Percentiles rank a stretch among this genome's conserved stretches.
These are phyloP conservation scores for Ammopiptanthus mongolicus DNA, from an alignment of 306 rosid genomes.

Conservation along the genomic window DNA sequence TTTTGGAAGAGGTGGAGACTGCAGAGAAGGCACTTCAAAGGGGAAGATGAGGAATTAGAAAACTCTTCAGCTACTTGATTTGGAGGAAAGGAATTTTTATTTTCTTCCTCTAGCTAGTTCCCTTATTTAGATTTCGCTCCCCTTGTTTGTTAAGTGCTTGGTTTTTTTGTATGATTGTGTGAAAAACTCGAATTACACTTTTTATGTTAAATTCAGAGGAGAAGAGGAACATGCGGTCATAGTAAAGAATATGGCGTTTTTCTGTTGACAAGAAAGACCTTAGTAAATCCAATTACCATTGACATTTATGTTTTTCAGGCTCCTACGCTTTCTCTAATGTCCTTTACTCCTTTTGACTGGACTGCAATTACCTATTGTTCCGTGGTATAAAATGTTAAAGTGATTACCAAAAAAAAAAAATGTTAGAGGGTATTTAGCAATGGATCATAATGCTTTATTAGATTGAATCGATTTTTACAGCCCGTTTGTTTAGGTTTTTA, in stretches of 20 bases:
- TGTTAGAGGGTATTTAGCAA: too few relatives aligned
- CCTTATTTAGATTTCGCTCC: not conserved
- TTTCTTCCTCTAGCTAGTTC: not conserved
- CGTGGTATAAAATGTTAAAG: not conserved
- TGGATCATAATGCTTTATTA: too few relatives aligned
- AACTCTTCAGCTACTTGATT: not conserved
- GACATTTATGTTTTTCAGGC: not conserved
- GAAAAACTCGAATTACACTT: not conserved
- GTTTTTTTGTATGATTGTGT: conserved; percentile 16
- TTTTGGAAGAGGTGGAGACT: conserved; percentile 83
- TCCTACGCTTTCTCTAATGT: not conserved
- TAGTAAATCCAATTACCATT: not conserved
- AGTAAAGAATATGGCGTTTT: not conserved
- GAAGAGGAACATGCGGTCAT: not conserved
- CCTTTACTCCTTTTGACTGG: not conserved
- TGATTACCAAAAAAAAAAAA: too few relatives aligned
- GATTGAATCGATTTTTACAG: too few relatives aligned
- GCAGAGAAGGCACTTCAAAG: conserved; percentile 79
- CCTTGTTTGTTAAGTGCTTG: not conserved
- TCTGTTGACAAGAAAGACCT: not conserved
- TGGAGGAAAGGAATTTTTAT: conserved; percentile 3
- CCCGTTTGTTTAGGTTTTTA: too few relatives aligned
- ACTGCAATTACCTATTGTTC: not conserved
- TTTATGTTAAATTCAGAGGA: conserved; percentile 18
- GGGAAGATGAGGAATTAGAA: conserved; percentile 57